Base-by-base conservation (phyloP, 176 grass and related monocot genomes). In the Calamus simplicifolius region DNA sequence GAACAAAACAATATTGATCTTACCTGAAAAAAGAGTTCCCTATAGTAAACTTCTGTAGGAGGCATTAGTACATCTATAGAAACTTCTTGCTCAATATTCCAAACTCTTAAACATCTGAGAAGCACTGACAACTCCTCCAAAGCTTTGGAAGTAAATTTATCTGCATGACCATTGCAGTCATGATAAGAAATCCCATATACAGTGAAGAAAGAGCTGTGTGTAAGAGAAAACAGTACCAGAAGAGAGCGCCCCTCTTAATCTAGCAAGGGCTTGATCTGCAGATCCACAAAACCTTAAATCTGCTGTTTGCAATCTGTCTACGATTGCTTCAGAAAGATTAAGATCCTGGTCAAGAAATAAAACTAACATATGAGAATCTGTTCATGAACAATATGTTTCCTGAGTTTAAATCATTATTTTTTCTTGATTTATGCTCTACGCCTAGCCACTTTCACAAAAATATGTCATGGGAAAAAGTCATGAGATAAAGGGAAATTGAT, bases 1-100 rank as follows among this genome's bases (percentile, higher is more conserved):
- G 12, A 72, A 70, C 8, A 50, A 72, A 50, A 61, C 5, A 43
- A 26, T 21, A 58, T 23, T 13, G 56, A 59, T 31, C 61, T 71
- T 52, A 90, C 92, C 92, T 96, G 92, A 73, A 96, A 96, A 78
- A 85, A 96, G 30, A 96, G 25, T 74, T 73, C 57, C 54, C 64
- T 84, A 59, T 88, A 83, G 62, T 88, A 96, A 76, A 61, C 76
- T 76, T 96, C 92, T 62, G 92, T 81, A 77, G 92, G 86, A 87
- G 92, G 86, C 86, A 88, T 90, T 17, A 96, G 83, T 63, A 96
- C 86, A 75, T 96, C 92, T 63, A 96, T 85, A 51, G 86, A 81
- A 60, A 96, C 61, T 61, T 68, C 66, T 65, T 84, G 66, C 30
- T 87, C 86, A 63, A 82, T 64, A 25, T 53, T 74, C 92, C 92